phyloP scores from a whole-genome alignment of 148 eudicot genomes.

The Silene latifolia region DNA sequence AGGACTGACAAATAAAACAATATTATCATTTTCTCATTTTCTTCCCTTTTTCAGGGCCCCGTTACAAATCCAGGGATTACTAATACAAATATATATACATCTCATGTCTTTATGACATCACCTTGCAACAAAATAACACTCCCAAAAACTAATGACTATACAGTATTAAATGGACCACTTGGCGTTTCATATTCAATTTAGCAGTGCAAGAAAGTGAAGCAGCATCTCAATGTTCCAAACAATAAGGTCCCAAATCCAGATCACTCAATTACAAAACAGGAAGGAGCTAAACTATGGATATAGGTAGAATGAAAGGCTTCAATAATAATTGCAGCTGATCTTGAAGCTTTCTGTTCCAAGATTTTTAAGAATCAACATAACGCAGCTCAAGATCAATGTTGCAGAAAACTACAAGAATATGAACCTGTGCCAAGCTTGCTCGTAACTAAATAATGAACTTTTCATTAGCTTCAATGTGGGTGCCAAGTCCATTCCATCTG shows the following conservation, averaged over 20 bases:
- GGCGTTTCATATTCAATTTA: conserved; percentile 1
- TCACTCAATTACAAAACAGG: background rate
- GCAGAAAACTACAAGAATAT: background rate
- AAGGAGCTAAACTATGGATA: background rate
- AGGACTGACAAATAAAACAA: background rate
- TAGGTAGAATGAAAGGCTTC: background rate
- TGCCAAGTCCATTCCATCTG: conserved; percentile 61
- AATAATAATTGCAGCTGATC: background rate
- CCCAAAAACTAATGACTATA: background rate
- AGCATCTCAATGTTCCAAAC: background rate
- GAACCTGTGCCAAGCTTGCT: conserved; percentile 99
- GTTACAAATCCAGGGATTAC: background rate
- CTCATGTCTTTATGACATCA: background rate
- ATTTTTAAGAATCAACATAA: background rate
- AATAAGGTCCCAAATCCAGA: background rate
- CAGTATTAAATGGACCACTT: background rate
- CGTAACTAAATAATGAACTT: conserved; percentile 85
- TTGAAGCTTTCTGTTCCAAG: background rate
- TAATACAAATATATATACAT: background rate
- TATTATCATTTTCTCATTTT: background rate
- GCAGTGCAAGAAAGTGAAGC: background rate
- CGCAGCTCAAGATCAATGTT: conserved; percentile 1
- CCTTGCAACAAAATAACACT: conserved; percentile 4
- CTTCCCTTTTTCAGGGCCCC: background rate
- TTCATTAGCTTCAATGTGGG: conserved; percentile 83